These are phyloP conservation scores for Zychaea mexicana DNA, from an alignment of 371 early-diverging fungal genomes.

Conservation along the genomic window DNA sequence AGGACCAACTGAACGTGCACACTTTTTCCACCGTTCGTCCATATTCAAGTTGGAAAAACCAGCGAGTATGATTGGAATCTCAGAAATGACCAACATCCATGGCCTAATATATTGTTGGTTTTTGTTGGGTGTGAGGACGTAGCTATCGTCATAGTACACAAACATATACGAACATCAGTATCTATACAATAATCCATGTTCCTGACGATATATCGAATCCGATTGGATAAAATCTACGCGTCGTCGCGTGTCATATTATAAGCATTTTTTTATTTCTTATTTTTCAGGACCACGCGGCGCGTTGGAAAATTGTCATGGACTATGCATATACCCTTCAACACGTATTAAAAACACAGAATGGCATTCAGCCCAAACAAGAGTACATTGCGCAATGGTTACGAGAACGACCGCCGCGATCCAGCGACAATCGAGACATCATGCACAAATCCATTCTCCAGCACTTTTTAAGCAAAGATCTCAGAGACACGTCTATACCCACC, in stretches of 20 bases:
- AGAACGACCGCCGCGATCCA: not conserved
- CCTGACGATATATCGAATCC: too few species aligned
- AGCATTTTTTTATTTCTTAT: not conserved
- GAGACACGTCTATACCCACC: slow-evolving; percentile 26
- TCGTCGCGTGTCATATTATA: not conserved
- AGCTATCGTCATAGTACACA: too few species aligned
- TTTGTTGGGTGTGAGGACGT: too few species aligned
- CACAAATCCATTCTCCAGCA: slow-evolving; percentile 20
- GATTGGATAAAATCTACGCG: too few species aligned
- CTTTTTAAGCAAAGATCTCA: slow-evolving; percentile 29
- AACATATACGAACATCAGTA: too few species aligned
- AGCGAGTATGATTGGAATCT: too few species aligned
- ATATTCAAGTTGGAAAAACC: too few species aligned
- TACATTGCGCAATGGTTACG: slow-evolving; percentile 27
- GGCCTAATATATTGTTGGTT: too few species aligned
- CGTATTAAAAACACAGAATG: slow-evolving; percentile 23
- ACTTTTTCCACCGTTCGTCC: too few species aligned
- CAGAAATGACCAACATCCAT: too few species aligned
- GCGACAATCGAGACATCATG: slow-evolving; percentile 15
- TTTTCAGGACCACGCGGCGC: not conserved
- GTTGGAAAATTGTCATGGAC: not conserved
- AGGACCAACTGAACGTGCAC: too few species aligned
- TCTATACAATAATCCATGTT: too few species aligned
- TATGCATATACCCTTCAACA: slow-evolving; percentile 14
- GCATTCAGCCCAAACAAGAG: slow-evolving; percentile 22